Base-by-base conservation (phyloP, 208 protist genomes). In the Acanthamoeba divionensis region DNA sequence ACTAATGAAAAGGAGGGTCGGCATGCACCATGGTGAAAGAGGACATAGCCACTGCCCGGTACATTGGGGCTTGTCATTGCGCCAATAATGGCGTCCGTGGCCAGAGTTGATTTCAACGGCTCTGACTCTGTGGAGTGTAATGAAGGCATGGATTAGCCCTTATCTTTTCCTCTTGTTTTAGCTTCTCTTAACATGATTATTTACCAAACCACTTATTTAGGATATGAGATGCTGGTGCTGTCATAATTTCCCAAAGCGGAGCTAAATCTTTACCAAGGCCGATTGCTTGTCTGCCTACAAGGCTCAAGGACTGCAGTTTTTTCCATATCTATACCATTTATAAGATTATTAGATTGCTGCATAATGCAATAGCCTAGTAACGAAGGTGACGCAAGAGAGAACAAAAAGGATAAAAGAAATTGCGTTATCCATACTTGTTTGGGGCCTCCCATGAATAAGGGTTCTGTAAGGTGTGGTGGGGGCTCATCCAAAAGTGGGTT, bases 41-140 rank as follows among this genome's bases (percentile, higher is more conserved):
- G 89, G 0, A 95, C 94, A 47, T 95, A 95, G 7, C 50, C 90
- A 62, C 41, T 80, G n/a, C 94, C 94, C 26, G 90, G 83, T 15
- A 57, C 41, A 12, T 29, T 45, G 36, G 93, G 93, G 38, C 75
- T 89, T 1, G 62, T 69, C 79, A 94, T 92, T 29, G 89, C 92
- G 3, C 94, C 94, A 77, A 95, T 95, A 31, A 95, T 89, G 15
- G 93, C 63, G 69, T 95, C 94, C 1, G 94, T 95, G 9, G 94
- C 90, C 13, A 95, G 75, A 1, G 94, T 95, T 15, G 93, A 62
- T 50, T 91, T 94, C 82, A 95, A 15, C 54, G 57, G 67, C 88
- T 71, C 41, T 91, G 91, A 45, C 92, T 77, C 48, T 93, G 31
- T 83, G 3, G 7, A 33, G 15, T n/a, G n/a, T 18, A 65, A 83